A percentile compares a stretch with the other conserved stretches of the same genome.
These are phyloP conservation scores for Acanthamoeba lenticulata DNA, from an alignment of 208 protist species.

Conservation along the genomic window DNA sequence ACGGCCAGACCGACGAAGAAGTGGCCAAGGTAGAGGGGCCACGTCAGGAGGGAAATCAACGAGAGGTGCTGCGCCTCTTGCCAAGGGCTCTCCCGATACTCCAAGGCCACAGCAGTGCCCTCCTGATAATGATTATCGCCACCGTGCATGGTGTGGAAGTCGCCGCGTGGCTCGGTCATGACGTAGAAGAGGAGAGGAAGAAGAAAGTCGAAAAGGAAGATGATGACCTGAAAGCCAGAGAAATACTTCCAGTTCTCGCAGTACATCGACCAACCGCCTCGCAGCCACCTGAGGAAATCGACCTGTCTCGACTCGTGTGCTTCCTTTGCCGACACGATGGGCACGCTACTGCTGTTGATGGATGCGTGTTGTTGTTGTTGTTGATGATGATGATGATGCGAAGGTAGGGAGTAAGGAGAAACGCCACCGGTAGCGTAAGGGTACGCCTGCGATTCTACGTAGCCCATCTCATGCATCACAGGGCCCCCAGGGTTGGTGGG, in stretches of 20 bases:
- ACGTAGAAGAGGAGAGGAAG: conserved; percentile 1
- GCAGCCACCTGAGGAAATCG: conserved; percentile 23
- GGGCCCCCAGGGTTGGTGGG: conserved; percentile 6
- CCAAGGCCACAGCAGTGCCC: background rate
- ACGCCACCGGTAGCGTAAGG: background rate
- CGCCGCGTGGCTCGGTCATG: background rate
- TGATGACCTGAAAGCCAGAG: conserved; percentile 30
- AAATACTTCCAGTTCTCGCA: conserved; percentile 52
- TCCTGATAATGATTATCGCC: no score
- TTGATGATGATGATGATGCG: background rate
- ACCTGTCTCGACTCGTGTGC: background rate
- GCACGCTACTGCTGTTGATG: no score
- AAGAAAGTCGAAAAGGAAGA: conserved; percentile 32
- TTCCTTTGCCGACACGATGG: background rate
- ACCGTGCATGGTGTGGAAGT: background rate
- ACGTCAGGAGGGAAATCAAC: conserved; percentile 13
- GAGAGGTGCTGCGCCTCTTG: background rate
- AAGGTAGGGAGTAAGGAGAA: background rate
- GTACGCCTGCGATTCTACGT: background rate
- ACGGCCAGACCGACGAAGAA: conserved; percentile 49
- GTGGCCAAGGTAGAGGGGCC: conserved; percentile 47
- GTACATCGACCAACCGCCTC: conserved; percentile 18
- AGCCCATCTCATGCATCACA: conserved; percentile 29
- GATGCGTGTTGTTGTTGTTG: background rate
- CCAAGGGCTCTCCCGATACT: background rate